Percentiles rank a stretch among this genome's conserved stretches.
Conservation (phyloP, 805 yeast genomes). For the Kodamaea kaohsiungensis region DNA sequence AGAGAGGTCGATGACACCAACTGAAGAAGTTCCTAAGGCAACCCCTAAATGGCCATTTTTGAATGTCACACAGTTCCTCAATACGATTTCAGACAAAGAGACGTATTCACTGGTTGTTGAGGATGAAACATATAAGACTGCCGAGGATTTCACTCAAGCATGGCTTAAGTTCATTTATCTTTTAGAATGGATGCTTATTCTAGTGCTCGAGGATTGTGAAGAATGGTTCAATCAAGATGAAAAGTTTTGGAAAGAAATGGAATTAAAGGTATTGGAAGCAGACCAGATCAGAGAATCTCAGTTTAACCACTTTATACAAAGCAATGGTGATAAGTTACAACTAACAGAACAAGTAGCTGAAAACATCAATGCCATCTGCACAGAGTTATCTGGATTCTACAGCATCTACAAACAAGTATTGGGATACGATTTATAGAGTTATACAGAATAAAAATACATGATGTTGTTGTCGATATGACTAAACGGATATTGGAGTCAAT, state of each 20-base stretch:
- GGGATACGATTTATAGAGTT: slow-evolving; percentile 5
- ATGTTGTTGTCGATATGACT: neutral
- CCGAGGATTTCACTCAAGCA: slow-evolving; percentile 20
- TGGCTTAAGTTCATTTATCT: slow-evolving; percentile 29
- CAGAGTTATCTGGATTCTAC: slow-evolving; percentile 1
- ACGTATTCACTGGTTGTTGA: slow-evolving; percentile 18
- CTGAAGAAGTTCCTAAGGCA: neutral
- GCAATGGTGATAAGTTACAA: neutral
- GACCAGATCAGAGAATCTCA: slow-evolving; percentile 1
- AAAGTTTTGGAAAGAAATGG: neutral
- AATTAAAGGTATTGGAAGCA: neutral
- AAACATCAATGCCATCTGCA: neutral
- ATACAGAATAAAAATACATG: slow-evolving; percentile 1
- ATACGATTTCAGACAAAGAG: slow-evolving; percentile 12
- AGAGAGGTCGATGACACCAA: neutral
- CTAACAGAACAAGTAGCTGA: neutral
- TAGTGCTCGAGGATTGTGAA: slow-evolving; percentile 10
- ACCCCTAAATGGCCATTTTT: slow-evolving; percentile 8
- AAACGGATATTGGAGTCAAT: neutral
- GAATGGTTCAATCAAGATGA: neutral
- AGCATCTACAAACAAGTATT: neutral
- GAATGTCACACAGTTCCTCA: slow-evolving; percentile 11
- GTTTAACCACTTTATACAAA: neutral
- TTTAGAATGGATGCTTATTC: slow-evolving; percentile 23
- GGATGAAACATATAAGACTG: slow-evolving; percentile 20